Percentiles rank a stretch among this genome's conserved stretches.
Conservation (phyloP, 306 rosid species). For the Prinsepia uniflora region DNA sequence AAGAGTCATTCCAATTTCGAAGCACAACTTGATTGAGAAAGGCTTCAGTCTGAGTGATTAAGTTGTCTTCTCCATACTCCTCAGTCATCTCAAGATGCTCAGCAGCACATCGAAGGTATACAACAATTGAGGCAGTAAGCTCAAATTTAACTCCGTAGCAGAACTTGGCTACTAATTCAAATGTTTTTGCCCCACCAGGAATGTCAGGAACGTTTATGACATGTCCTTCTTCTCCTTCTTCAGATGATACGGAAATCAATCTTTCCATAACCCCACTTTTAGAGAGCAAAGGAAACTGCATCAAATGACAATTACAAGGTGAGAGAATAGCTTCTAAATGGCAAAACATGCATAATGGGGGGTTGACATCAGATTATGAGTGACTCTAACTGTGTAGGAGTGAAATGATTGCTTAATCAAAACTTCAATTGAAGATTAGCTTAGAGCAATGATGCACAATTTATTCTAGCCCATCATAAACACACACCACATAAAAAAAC, state of each 20-base stretch:
- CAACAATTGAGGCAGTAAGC: conserved; percentile 87
- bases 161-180: conserved; percentile 91
- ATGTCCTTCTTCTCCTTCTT: conserved; percentile 69
- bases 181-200: conserved; percentile 92
- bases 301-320: conserved; percentile 19
- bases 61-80: conserved; percentile 85
- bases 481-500: too few species aligned
- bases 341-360: neutral
- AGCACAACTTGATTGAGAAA: conserved; percentile 82
- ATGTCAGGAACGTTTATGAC: conserved; percentile 51
- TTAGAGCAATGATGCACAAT: too few species aligned
- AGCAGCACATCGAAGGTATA: conserved; percentile 83
- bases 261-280: conserved; percentile 89
- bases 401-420: too few species aligned
- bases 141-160: conserved; percentile 97
- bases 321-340: conserved; percentile 12
- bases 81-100: conserved; percentile 92
- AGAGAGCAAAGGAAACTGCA: conserved; percentile 99
- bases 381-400: neutral
- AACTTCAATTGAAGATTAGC: too few species aligned
- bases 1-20: conserved; percentile 85
- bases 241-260: conserved; percentile 71
- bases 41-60: conserved; percentile 62
- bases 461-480: too few species aligned
- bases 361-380: neutral